These are phyloP conservation scores for Mycena rosella DNA, from an alignment of 768 basidiomycete species.

Conservation along the genomic window DNA sequence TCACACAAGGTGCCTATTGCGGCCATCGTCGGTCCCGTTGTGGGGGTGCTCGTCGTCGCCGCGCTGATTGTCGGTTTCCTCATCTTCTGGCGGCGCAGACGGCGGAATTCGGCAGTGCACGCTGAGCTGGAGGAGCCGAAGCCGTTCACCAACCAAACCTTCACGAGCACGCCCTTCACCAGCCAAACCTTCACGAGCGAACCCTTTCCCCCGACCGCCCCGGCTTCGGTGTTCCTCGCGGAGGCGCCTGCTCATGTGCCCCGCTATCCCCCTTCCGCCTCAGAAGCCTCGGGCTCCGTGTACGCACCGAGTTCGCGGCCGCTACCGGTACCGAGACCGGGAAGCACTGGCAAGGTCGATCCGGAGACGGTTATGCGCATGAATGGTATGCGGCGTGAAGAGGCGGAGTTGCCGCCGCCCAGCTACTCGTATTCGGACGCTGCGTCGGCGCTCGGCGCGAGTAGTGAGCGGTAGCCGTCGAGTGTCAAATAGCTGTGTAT, in stretches of 20 bases:
- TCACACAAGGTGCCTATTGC: neutral
- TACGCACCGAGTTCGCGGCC: no score
- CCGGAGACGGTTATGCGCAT: neutral
- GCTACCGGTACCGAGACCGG: no score
- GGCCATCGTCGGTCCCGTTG: conserved; percentile 7
- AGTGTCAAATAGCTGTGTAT: no score
- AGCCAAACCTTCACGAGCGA: no score
- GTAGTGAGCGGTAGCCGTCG: neutral
- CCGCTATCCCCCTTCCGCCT: no score
- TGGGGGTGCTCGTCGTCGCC: neutral
- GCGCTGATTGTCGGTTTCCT: neutral
- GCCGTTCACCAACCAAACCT: no score
- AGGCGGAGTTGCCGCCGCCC: neutral
- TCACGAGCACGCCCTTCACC: no score
- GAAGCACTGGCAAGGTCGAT: neutral
- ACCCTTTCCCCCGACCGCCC: no score
- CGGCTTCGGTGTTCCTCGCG: no score
- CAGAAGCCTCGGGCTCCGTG: neutral
- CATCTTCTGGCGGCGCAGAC: conserved; percentile 7
- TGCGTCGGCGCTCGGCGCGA: neutral
- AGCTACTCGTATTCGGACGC: neutral
- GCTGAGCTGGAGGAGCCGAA: neutral
- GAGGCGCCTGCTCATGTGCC: no score
- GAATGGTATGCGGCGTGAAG: neutral
- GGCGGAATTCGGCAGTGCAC: neutral